These are phyloP conservation scores for Somion occarium DNA, from an alignment of 1,284 basidiomycete genomes.

Conservation along the genomic window DNA sequence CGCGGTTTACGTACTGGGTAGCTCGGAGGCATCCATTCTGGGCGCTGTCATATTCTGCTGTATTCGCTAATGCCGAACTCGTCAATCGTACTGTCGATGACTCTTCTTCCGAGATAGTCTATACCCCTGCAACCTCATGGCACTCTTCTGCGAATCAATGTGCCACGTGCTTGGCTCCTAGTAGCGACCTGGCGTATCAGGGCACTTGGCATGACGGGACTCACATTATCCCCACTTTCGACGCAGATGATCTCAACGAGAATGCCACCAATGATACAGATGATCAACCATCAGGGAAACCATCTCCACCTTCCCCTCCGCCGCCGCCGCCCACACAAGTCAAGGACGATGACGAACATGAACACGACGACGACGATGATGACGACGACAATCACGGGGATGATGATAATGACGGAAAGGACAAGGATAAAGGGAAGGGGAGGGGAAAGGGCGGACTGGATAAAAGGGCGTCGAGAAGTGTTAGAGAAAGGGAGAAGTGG, in stretches of 20 bases:
- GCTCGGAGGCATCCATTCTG: not conserved
- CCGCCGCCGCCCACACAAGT: not conserved
- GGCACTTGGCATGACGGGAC: constrained; percentile 41
- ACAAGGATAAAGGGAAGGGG: constrained; percentile 4
- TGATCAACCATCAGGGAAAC: constrained; percentile 3
- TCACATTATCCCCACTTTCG: constrained; percentile 28
- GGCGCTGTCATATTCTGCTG: not conserved
- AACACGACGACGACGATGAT: constrained; percentile 16
- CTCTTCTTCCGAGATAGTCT: constrained; percentile 36
- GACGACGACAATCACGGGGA: constrained; percentile 11
- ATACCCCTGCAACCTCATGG: constrained; percentile 38
- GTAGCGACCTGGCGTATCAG: constrained; percentile 23
- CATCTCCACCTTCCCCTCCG: not conserved
- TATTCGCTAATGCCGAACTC: constrained; percentile 5
- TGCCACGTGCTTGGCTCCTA: constrained; percentile 31
- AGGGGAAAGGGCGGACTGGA: constrained; percentile 5
- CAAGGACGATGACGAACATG: constrained; percentile 15
- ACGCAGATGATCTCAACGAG: constrained; percentile 21
- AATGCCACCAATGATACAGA: constrained; percentile 8
- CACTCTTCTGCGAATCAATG: constrained; percentile 30
- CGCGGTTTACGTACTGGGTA: too few species aligned
- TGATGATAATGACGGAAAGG: constrained; percentile 6
- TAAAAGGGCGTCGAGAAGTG: constrained; percentile 2
- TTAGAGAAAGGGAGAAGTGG: not conserved
- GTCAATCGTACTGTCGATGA: constrained; percentile 44